These are phyloP conservation scores for Corylus heterophylla DNA, from an alignment of 306 rosid genomes.

Conservation along the genomic window DNA sequence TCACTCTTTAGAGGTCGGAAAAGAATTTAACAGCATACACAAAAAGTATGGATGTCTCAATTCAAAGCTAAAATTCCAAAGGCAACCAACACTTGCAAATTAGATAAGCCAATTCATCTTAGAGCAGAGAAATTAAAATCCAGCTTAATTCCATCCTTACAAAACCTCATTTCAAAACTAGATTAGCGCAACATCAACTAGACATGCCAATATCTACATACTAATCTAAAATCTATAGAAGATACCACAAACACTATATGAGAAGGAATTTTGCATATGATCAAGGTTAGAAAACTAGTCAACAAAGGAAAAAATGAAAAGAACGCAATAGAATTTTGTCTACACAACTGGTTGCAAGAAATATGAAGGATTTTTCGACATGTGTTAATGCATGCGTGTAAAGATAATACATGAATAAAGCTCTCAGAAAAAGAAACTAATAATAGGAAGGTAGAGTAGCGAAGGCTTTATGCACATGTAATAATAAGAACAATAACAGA, in stretches of 20 bases:
- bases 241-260: background rate
- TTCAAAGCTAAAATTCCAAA: background rate
- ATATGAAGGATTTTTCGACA: too few species aligned
- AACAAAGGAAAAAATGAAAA: background rate
- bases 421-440: too few species aligned
- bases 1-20: background rate
- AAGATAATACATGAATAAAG: too few species aligned
- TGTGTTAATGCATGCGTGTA: too few species aligned
- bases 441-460: too few species aligned
- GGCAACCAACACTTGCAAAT: background rate
- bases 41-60: too few species aligned
- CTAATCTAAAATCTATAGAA: background rate
- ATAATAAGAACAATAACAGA: too few species aligned
- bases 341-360: too few species aligned
- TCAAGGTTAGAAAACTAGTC: background rate
- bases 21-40: too few species aligned
- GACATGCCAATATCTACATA: background rate
- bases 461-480: too few species aligned
- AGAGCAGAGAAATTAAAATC: background rate
- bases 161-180: background rate
- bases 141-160: background rate
- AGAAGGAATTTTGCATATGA: background rate
- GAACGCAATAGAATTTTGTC: too few species aligned
- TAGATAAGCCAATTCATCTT: background rate
- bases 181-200: background rate